Conservation (phyloP, 139 green algal species). For the Ettlia oleoabundans region DNA sequence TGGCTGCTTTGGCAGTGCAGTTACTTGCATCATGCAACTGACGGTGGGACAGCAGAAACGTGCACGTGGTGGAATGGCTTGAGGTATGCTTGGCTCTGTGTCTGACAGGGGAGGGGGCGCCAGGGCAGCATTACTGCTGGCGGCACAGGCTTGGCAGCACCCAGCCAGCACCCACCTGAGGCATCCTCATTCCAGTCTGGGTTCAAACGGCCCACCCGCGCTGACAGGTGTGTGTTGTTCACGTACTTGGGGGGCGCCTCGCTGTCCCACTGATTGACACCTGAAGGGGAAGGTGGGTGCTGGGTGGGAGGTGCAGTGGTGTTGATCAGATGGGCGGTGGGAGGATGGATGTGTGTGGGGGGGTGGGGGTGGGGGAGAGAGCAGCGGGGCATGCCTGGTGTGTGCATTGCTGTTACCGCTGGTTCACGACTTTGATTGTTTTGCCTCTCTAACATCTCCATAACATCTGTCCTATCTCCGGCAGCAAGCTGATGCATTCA, state of each 20-base stretch:
- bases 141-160: not conserved
- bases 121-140: not conserved
- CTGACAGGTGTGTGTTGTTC: slow-evolving; percentile 83
- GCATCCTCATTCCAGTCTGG: slow-evolving; percentile 83
- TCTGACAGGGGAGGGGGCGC: not conserved
- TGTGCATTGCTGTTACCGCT: no score
- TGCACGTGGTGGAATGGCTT: slow-evolving; percentile 57
- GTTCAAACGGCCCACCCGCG: slow-evolving; percentile 89
- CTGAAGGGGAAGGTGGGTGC: slow-evolving; percentile 40
- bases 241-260: slow-evolving; percentile 76
- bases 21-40: no score
- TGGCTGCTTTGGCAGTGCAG: no score
- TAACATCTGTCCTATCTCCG: no score
- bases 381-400: not conserved
- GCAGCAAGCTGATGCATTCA: no score
- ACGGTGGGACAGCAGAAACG: slow-evolving; percentile 87
- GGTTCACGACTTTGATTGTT: no score
- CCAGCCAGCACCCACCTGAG: not conserved
- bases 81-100: no score
- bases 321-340: no score
- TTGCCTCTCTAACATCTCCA: no score
- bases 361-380: not conserved
- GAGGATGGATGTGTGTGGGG: no score
- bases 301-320: no score
- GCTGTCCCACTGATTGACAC: slow-evolving; percentile 78